A percentile compares a stretch with the other conserved stretches of the same genome.
Conservation (phyloP, 108 stramenopile genomes). For the Mediolabrus comicus region DNA sequence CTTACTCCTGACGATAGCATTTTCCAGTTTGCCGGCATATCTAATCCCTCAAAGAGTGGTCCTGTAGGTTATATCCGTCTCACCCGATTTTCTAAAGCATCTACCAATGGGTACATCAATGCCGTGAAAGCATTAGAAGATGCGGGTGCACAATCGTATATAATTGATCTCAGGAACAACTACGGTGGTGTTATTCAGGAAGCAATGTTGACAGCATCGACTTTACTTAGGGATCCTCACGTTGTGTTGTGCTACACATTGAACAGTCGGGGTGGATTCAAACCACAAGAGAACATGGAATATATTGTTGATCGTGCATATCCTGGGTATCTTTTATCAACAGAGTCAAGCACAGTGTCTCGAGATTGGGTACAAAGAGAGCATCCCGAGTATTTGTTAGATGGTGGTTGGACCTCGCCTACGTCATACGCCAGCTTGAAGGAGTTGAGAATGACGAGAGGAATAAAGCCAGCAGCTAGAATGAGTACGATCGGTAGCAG, state of each 20-base stretch:
- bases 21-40: conserved; percentile 32
- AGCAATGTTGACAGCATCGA: conserved; percentile 83
- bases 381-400: conserved; percentile 64
- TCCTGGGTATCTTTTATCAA: conserved; percentile 79
- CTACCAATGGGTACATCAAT: conserved; percentile 65
- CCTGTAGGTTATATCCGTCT: conserved; percentile 84
- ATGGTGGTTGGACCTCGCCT: conserved; percentile 58
- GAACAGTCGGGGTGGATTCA: conserved; percentile 77
- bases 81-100: conserved; percentile 73
- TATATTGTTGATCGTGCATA: conserved; percentile 71
- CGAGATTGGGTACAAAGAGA: conserved; percentile 65
- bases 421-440: conserved; percentile 71
- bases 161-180: conserved; percentile 80
- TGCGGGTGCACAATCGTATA: conserved; percentile 75
- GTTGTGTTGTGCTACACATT: conserved; percentile 75
- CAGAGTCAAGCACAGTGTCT: conserved; percentile 46
- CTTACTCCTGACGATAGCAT: conserved; percentile 55
- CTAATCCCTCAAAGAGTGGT: neutral
- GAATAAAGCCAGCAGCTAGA: conserved; percentile 44
- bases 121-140: conserved; percentile 65
- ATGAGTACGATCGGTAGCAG: neutral
- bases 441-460: conserved; percentile 65
- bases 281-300: conserved; percentile 79
- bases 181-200: conserved; percentile 87
- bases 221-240: conserved; percentile 74